Conservation (phyloP, 2,329 filamentous ascomycete species). For the Aspergillus pseudotamarii region DNA sequence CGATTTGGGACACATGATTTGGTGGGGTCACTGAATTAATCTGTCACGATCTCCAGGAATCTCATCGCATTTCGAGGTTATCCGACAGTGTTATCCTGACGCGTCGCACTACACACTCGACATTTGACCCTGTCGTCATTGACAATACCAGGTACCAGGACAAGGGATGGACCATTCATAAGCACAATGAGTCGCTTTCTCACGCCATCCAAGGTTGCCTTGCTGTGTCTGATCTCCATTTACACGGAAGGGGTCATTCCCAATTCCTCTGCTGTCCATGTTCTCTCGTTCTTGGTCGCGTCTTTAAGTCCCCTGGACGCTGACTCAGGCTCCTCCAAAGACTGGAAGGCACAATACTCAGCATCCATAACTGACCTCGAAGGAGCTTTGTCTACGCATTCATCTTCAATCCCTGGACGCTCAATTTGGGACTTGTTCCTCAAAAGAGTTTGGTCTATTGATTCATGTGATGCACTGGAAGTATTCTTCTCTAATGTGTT, state of each 20-base stretch:
- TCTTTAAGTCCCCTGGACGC: conserved; percentile 59
- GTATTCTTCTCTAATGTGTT: conserved; percentile 68
- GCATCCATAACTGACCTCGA: conserved; percentile 52
- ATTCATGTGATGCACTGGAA: conserved; percentile 79
- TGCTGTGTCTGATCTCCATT: conserved; percentile 78
- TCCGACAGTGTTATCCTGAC: background rate
- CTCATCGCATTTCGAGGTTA: background rate
- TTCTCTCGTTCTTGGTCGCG: conserved; percentile 77
- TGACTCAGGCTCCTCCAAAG: conserved; percentile 23
- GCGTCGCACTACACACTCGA: background rate
- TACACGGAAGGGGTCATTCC: conserved; percentile 75
- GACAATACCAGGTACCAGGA: background rate
- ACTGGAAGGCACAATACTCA: conserved; percentile 34
- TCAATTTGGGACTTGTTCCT: conserved; percentile 89
- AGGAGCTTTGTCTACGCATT: conserved; percentile 46
- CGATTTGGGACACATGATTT: background rate
- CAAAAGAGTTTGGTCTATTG: conserved; percentile 77
- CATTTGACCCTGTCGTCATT: background rate
- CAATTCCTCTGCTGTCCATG: conserved; percentile 68
- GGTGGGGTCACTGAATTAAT: background rate
- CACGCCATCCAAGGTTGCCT: conserved; percentile 83
- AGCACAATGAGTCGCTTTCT: conserved; percentile 74
- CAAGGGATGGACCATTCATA: conserved; percentile 4
- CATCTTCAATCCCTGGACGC: conserved; percentile 67
- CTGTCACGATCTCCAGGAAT: background rate